Conservation (phyloP, 495 filamentous ascomycete species). For the Collariella sp. region DNA sequence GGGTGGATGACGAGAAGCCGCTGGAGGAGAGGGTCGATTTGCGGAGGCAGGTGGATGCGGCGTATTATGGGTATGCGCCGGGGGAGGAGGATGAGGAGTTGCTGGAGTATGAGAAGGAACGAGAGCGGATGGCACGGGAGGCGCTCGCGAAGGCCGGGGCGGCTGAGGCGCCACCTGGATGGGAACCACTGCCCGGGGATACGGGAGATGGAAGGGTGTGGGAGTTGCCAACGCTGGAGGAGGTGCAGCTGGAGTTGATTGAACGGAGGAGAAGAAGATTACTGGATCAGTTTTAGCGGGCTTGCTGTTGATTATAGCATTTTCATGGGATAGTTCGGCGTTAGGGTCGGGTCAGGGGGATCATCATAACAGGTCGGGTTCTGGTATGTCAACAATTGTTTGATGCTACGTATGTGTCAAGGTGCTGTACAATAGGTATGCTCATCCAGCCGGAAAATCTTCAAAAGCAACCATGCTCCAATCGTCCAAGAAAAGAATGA, state of each 20-base stretch:
- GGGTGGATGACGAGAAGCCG: slow-evolving; percentile 45
- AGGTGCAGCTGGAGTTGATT: slow-evolving; percentile 86
- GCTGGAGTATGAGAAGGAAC: slow-evolving; percentile 70
- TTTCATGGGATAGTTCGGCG: slow-evolving; percentile 19
- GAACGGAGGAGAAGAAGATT: slow-evolving; percentile 75
- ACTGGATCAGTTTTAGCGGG: slow-evolving; percentile 48
- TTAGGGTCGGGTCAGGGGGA: slow-evolving; percentile 13
- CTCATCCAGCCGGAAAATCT: too few species aligned
- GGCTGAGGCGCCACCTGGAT: slow-evolving; percentile 47
- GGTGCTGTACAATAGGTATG: too few species aligned
- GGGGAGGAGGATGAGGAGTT: slow-evolving; percentile 88
- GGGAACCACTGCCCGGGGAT: slow-evolving; percentile 84
- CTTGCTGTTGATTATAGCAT: slow-evolving; percentile 11
- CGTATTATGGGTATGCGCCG: slow-evolving; percentile 90
- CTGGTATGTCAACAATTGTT: neutral
- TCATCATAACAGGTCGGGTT: neutral
- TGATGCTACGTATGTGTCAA: neutral
- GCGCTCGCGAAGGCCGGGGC: slow-evolving; percentile 36
- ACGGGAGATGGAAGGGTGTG: slow-evolving; percentile 73
- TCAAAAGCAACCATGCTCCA: too few species aligned
- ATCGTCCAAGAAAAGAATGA: too few species aligned
- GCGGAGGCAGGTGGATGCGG: slow-evolving; percentile 78
- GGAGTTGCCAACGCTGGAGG: slow-evolving; percentile 76
- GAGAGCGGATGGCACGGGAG: slow-evolving; percentile 74
- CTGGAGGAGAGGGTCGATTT: slow-evolving; percentile 58